These are phyloP conservation scores for Gloeopeniophorella convolvens DNA, from an alignment of 768 basidiomycete species.

Conservation along the genomic window DNA sequence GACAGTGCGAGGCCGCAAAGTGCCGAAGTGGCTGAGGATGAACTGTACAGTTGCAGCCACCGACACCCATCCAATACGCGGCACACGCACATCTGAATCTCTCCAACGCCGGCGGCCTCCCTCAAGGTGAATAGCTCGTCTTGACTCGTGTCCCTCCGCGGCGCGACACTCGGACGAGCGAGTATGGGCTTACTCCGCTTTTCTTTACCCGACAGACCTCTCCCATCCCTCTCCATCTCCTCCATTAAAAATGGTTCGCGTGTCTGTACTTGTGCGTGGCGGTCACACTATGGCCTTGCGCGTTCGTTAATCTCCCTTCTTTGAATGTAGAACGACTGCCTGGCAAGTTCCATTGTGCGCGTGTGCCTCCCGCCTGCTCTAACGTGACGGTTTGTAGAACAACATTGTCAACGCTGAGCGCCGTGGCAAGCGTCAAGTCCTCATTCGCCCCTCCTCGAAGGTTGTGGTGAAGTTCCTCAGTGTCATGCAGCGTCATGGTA, in stretches of 20 bases:
- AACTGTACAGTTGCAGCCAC: constrained; percentile 34
- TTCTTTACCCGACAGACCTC: constrained; percentile 22
- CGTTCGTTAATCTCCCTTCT: neutral
- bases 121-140: constrained; percentile 47
- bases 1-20: constrained; percentile 21
- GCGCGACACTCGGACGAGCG: constrained; percentile 83
- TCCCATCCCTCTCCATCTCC: constrained; percentile 11
- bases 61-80: neutral
- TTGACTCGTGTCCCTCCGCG: constrained; percentile 78
- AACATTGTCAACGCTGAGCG: constrained; percentile 99
- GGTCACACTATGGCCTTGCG: neutral
- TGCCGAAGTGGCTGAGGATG: constrained; percentile 28
- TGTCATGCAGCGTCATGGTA: constrained; percentile 99
- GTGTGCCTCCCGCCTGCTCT: neutral
- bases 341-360: constrained; percentile 28
- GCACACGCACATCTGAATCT: constrained; percentile 7
- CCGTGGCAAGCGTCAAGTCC: constrained; percentile 98
- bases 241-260: constrained; percentile 68
- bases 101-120: constrained; percentile 22
- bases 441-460: constrained; percentile 95
- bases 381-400: constrained; percentile 47
- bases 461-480: constrained; percentile 96
- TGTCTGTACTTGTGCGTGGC: constrained; percentile 64
- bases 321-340: constrained; percentile 55
- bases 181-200: constrained; percentile 28